Base-by-base conservation (phyloP, 169 alveolate species). In the Eimeria sp. region DNA sequence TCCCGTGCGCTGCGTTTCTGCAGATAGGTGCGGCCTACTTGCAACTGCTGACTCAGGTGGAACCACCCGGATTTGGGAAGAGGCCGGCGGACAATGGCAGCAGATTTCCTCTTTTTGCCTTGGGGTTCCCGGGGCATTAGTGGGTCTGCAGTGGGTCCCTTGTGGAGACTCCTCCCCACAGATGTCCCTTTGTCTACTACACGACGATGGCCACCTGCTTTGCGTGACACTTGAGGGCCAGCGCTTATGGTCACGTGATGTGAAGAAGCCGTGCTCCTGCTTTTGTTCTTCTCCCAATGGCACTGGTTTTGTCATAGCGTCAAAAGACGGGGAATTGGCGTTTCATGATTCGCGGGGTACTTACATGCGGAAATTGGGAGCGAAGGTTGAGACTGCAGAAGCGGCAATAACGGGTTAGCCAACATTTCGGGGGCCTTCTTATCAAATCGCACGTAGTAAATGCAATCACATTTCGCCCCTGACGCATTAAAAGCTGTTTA, bases 1-100 rank as follows among this genome's bases (percentile, higher is more conserved):
- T 40, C 93, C 78, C 64, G 93, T 87, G 82, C 25, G 82, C 93
- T 87, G 82, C 93, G 68, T 87, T 66, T 87, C 82, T 87, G 82
- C 93, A 87, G 93, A 87, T 46, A 33, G 30, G 6, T 37, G 56
- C 11, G 83, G 93, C 62, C 20, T 87, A 40, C 40, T 87, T 25
- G 93, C 82, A 27, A 87, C 93, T 9, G 93, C 64, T 10, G 93
- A 87, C 46, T 33, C 93, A 37, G 78, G 14, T 20, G 93, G 93
- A 16, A 27, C 23, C 82, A 52, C 64, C 60, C 27, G 64, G 46
- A 30, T 87, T 46, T 87, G 93, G 93, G 93, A 87, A 43, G 82
- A 87, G 64, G 62, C 83, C 8, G 64, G 33, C 20, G 93, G 64
- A 23, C 18, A 87, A 37, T 87, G 93, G 93, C 43, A n/a, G 8